These are phyloP conservation scores for Ogataea chonburiensis DNA, from an alignment of 805 yeast species.

Conservation along the genomic window DNA sequence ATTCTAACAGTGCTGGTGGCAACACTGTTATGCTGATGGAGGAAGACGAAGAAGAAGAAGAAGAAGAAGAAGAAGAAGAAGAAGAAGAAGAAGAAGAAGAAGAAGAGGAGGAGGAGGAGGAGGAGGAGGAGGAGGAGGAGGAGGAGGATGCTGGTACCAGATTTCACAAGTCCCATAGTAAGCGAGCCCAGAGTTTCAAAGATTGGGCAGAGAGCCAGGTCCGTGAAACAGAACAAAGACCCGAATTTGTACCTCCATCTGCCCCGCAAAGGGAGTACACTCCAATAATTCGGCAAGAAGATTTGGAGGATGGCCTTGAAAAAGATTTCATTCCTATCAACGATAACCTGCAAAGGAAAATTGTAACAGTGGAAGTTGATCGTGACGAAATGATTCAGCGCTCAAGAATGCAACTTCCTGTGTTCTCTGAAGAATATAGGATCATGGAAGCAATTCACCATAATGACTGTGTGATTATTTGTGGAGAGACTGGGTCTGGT, in stretches of 20 bases:
- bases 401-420: slow-evolving; percentile 75
- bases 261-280: slow-evolving; percentile 52
- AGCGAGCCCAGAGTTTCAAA: slow-evolving; percentile 67
- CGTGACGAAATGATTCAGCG: slow-evolving; percentile 67
- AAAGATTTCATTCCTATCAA: slow-evolving; percentile 60
- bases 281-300: slow-evolving; percentile 65
- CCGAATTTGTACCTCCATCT: slow-evolving; percentile 46
- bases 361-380: slow-evolving; percentile 64
- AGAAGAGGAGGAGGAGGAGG: slow-evolving; percentile 33
- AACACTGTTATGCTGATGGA: slow-evolving; percentile 23
- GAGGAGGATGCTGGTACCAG: slow-evolving; percentile 34
- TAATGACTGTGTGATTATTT: slow-evolving; percentile 83
- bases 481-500: slow-evolving; percentile 99
- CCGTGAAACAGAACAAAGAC: slow-evolving; percentile 60
- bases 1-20: slow-evolving; percentile 15
- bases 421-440: slow-evolving; percentile 82
- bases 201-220: slow-evolving; percentile 84
- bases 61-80: slow-evolving; percentile 26
- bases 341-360: slow-evolving; percentile 51
- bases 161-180: slow-evolving; percentile 37
- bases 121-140: slow-evolving; percentile 35
- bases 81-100: slow-evolving; percentile 34
- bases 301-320: slow-evolving; percentile 64
- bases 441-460: slow-evolving; percentile 96
- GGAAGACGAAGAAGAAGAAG: slow-evolving; percentile 28